Percentiles rank a stretch among this genome's conserved stretches.
Evolutionary conservation across 257 asterid species (phyloP).

Genomic region (Phtheirospermum japonicum): DNA sequence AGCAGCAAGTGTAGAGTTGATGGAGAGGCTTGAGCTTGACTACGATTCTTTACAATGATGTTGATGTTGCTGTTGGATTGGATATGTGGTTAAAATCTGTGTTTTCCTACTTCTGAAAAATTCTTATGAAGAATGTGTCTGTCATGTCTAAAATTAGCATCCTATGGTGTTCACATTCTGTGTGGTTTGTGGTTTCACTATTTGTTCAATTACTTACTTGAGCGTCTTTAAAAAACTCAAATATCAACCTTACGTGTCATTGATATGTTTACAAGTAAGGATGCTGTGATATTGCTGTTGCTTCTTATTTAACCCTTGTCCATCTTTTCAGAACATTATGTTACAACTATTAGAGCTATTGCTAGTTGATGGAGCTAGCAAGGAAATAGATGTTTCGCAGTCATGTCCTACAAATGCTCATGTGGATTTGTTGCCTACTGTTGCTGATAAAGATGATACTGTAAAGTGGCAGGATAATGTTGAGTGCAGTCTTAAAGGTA

Average conservation of each 20-base stretch:
- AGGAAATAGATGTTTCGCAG: slow-evolving; percentile 55
- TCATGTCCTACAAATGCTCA: slow-evolving; percentile 39
- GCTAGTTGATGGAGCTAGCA: slow-evolving; percentile 58
- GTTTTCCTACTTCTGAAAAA: not conserved
- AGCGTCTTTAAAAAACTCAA: not conserved
- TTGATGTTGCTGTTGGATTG: slow-evolving; percentile 10
- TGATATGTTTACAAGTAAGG: slow-evolving; percentile 10
- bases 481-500: slow-evolving; percentile 82
- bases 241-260: slow-evolving; percentile 6
- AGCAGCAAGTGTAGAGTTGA: slow-evolving; percentile 6
- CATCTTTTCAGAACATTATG: slow-evolving; percentile 50
- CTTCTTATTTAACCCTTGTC: slow-evolving; percentile 25
- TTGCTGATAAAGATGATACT: slow-evolving; percentile 44
- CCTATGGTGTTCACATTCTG: not conserved
- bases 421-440: slow-evolving; percentile 49
- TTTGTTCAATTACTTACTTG: not conserved
- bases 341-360: slow-evolving; percentile 70
- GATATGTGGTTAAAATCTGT: not conserved
- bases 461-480: slow-evolving; percentile 50
- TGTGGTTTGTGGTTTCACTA: not conserved
- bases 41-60: not conserved
- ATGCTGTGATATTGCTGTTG: slow-evolving; percentile 12
- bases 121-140: slow-evolving; percentile 2
- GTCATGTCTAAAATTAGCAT: not conserved
- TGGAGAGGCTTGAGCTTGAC: slow-evolving; percentile 21